Conservation (phyloP, 495 filamentous ascomycete species). For the Parathielavia appendiculata region DNA sequence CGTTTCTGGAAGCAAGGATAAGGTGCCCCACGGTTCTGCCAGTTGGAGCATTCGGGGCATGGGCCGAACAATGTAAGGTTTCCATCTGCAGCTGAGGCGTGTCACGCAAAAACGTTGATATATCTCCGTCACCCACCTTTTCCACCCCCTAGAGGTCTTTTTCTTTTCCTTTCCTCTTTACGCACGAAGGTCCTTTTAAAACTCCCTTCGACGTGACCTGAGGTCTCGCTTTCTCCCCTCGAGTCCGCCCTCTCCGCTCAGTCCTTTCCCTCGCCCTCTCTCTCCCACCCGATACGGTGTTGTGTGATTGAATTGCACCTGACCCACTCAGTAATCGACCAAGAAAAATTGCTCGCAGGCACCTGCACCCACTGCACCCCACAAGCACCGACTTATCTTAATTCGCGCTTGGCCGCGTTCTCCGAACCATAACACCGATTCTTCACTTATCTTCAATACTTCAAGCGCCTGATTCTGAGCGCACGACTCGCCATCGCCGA, state of each 20-base stretch:
- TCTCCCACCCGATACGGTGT: conserved; percentile 1
- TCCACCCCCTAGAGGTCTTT: conserved; percentile 16
- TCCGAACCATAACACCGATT: conserved; percentile 2
- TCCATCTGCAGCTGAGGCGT: conserved; percentile 13
- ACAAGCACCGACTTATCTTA: conserved; percentile 2
- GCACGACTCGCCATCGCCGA: conserved; percentile 12
- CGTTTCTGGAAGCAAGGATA: no score
- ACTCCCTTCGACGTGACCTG: conserved; percentile 41
- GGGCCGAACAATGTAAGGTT: conserved; percentile 9
- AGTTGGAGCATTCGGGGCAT: conserved; percentile 27
- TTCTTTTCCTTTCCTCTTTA: conserved; percentile 29
- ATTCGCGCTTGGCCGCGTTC: conserved; percentile 9
- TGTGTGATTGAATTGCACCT: neutral
- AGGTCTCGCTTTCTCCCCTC: conserved; percentile 30
- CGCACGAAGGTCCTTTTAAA: conserved; percentile 36
- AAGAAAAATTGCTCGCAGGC: conserved; percentile 17
- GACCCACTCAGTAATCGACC: conserved; percentile 28
- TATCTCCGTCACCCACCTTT: conserved; percentile 26
- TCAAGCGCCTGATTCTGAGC: conserved; percentile 8
- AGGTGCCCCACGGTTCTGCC: no score
- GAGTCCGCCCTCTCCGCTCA: conserved; percentile 28
- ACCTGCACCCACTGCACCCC: neutral
- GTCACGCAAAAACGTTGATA: conserved; percentile 27
- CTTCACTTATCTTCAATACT: neutral
- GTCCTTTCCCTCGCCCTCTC: conserved; percentile 13